Evolutionary conservation across 495 filamentous ascomycete genomes (phyloP).

Genomic region (Penicillium desertorum): DNA sequence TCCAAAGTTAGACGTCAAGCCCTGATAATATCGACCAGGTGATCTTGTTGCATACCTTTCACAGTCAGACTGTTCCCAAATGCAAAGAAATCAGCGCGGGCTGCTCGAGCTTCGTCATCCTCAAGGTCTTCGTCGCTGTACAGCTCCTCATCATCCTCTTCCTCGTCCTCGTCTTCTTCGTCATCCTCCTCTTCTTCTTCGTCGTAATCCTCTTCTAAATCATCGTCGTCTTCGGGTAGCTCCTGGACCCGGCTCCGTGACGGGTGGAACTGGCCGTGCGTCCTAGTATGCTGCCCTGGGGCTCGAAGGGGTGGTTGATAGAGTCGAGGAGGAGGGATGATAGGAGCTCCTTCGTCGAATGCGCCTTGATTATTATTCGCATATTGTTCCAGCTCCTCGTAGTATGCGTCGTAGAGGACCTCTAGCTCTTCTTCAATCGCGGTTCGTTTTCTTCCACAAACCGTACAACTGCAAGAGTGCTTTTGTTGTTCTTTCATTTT

Average conservation of each 20-base stretch:
- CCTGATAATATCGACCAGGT: background rate
- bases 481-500: slow-evolving; percentile 99
- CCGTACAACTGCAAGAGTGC: slow-evolving; percentile 96
- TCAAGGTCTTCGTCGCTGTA: slow-evolving; percentile 58
- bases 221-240: slow-evolving; percentile 65
- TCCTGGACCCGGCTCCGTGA: slow-evolving; percentile 58
- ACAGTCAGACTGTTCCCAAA: slow-evolving; percentile 97
- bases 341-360: slow-evolving; percentile 55
- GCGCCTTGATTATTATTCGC: slow-evolving; percentile 81
- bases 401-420: slow-evolving; percentile 98
- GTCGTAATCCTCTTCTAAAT: slow-evolving; percentile 57
- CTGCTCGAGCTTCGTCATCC: slow-evolving; percentile 51
- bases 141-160: slow-evolving; percentile 52
- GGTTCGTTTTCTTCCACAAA: slow-evolving; percentile 93
- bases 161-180: slow-evolving; percentile 53
- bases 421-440: slow-evolving; percentile 99
- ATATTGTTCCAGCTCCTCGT: slow-evolving; percentile 96
- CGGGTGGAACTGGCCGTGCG: slow-evolving; percentile 51
- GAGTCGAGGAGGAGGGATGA: slow-evolving; percentile 63
- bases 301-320: slow-evolving; percentile 48
- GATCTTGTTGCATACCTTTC: slow-evolving; percentile 65
- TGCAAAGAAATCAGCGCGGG: slow-evolving; percentile 80
- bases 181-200: slow-evolving; percentile 54
- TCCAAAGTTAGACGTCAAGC: slow-evolving; percentile 22
- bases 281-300: slow-evolving; percentile 44